Evolutionary conservation across 2,329 filamentous ascomycete species (phyloP).

Genomic region (Alternaria solani): DNA sequence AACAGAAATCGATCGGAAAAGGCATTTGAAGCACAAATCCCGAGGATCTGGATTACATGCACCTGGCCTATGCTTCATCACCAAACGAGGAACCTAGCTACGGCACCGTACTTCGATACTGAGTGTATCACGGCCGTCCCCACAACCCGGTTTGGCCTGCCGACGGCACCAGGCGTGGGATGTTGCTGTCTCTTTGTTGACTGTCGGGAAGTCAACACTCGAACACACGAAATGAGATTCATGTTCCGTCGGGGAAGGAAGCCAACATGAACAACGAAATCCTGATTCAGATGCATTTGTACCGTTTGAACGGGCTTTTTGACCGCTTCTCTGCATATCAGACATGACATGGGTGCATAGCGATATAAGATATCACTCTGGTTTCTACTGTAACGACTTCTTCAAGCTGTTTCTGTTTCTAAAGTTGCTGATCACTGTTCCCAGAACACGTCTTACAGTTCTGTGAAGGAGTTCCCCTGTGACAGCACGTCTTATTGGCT

Average conservation of each 20-base stretch:
- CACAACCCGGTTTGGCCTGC: not conserved
- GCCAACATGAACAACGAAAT: slow-evolving; percentile 13
- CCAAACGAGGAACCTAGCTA: not conserved
- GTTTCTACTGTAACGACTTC: not conserved
- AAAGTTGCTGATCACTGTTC: not conserved
- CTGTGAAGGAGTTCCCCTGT: not conserved
- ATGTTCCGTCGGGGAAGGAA: slow-evolving; percentile 22
- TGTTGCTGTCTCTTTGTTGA: slow-evolving; percentile 3
- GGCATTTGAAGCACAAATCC: not conserved
- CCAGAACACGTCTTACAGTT: not conserved
- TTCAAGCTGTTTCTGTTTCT: not conserved
- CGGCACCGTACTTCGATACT: not conserved
- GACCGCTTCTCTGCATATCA: slow-evolving; percentile 16
- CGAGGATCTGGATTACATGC: slow-evolving; percentile 2
- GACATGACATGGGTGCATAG: slow-evolving; percentile 1
- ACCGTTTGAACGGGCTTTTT: slow-evolving; percentile 19
- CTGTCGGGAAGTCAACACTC: slow-evolving; percentile 9
- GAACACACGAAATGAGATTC: slow-evolving; percentile 9
- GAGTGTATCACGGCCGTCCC: not conserved
- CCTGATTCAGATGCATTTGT: slow-evolving; percentile 9
- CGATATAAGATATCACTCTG: slow-evolving; percentile 8
- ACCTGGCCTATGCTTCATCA: not conserved
- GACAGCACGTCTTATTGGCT: not conserved
- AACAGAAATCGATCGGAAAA: slow-evolving; percentile 5
- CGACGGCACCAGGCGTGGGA: not conserved